Conservation (phyloP, 495 filamentous ascomycete species). For the Staphylotrichum tortipilum region DNA sequence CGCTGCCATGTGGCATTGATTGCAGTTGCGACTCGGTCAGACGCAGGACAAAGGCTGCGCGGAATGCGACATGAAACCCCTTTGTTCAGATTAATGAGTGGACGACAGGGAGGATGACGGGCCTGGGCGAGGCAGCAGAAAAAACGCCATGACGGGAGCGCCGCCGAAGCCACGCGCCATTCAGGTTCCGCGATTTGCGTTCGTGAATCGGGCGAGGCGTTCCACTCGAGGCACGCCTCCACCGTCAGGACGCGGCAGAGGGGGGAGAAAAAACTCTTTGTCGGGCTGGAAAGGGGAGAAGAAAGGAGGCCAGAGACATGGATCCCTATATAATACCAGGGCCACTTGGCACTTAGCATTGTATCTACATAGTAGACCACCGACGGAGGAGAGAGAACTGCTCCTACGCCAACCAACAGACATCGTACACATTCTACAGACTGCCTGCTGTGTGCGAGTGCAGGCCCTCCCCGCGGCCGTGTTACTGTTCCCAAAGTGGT, state of each 20-base stretch:
- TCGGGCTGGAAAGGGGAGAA: background rate
- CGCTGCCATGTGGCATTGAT: constrained; percentile 11
- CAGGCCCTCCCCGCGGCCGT: too few relatives aligned
- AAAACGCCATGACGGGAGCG: background rate
- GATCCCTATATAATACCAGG: too few relatives aligned
- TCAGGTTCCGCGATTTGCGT: constrained; percentile 6
- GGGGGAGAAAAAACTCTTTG: background rate
- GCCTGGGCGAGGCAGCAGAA: background rate
- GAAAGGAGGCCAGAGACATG: background rate
- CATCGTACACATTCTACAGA: too few relatives aligned
- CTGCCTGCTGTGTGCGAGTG: too few relatives aligned
- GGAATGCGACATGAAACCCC: background rate
- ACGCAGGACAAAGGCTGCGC: background rate
- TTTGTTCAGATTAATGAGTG: background rate
- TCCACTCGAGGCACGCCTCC: background rate
- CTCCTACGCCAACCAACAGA: too few relatives aligned
- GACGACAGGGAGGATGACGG: too few relatives aligned
- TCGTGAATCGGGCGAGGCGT: background rate
- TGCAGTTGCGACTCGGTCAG: background rate
- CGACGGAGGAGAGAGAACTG: too few relatives aligned
- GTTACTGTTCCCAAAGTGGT: too few relatives aligned
- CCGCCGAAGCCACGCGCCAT: background rate
- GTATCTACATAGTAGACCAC: too few relatives aligned
- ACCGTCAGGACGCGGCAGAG: too few relatives aligned
- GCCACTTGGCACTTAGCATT: background rate